A percentile compares a stretch with the other conserved stretches of the same genome.
These are phyloP conservation scores for Didymella lethalis DNA, from an alignment of 2,329 filamentous ascomycete species.

Conservation along the genomic window DNA sequence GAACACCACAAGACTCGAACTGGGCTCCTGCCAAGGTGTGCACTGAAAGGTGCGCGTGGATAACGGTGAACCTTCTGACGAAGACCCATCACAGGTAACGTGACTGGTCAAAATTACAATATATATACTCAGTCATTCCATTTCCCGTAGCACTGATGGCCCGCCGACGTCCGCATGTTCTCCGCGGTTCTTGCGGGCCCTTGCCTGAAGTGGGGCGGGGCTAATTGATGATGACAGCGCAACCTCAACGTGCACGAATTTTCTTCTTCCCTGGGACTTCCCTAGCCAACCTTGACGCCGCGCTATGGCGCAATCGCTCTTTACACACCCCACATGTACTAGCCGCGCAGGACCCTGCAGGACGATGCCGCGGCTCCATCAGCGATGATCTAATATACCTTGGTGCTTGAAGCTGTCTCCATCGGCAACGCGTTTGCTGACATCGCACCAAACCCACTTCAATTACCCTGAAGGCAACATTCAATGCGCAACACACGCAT, in stretches of 20 bases:
- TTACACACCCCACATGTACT: conserved; percentile 2
- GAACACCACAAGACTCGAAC: conserved; percentile 54
- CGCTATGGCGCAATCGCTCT: conserved; percentile 15
- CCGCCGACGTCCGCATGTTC: no score
- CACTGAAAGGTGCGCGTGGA: conserved; percentile 44
- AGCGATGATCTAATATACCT: neutral
- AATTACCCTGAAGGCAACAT: neutral
- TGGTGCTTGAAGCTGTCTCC: neutral
- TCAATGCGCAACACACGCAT: neutral
- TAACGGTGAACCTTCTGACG: conserved; percentile 47
- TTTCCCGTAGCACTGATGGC: no score
- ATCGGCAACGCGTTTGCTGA: neutral
- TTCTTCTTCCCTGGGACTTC: neutral
- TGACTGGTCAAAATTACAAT: neutral
- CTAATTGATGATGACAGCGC: no score
- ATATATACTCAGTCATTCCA: conserved; percentile 14
- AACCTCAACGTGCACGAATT: neutral
- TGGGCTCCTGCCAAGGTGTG: conserved; percentile 49
- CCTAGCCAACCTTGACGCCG: neutral
- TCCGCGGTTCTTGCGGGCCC: neutral
- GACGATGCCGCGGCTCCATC: neutral
- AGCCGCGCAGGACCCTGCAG: conserved; percentile 8
- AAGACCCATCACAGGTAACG: conserved; percentile 48
- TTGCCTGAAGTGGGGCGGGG: no score
- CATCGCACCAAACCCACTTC: neutral